phyloP scores from a whole-genome alignment of 768 basidiomycete species.

The Phylloporus rhodoxanthus region DNA sequence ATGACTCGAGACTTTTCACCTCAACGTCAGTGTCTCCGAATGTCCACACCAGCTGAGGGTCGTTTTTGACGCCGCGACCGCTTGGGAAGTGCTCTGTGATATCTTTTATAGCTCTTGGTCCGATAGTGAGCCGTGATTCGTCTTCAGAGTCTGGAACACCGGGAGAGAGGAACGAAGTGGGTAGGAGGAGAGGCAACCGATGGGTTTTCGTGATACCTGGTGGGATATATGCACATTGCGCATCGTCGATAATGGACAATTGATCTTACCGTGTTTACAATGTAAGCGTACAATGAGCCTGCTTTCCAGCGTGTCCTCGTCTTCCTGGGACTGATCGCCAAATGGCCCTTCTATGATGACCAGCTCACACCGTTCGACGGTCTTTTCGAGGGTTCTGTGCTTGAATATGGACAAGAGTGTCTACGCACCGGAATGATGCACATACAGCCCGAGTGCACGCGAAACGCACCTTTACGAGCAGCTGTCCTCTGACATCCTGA shows the following conservation, averaged over 20 bases:
- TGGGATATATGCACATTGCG: constrained; percentile 6
- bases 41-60: constrained; percentile 79
- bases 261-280: constrained; percentile 71
- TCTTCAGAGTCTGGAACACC: constrained; percentile 50
- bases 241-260: neutral
- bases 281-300: constrained; percentile 66
- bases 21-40: constrained; percentile 64
- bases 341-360: constrained; percentile 54
- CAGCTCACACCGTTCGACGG: constrained; percentile 71
- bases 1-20: constrained; percentile 63
- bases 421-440: constrained; percentile 32
- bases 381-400: constrained; percentile 69
- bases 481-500: constrained; percentile 57
- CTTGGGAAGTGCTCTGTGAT: constrained; percentile 78
- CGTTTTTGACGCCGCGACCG: constrained; percentile 54
- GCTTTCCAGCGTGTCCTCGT: constrained; percentile 60
- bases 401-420: constrained; percentile 68
- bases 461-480: constrained; percentile 56
- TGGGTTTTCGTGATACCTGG: constrained; percentile 81
- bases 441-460: neutral
- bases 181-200: constrained; percentile 54
- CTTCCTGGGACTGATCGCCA: constrained; percentile 29
- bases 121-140: constrained; percentile 65
- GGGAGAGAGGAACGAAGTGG: constrained; percentile 58
- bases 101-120: constrained; percentile 66